Evolutionary conservation across 2,329 filamentous ascomycete genomes (phyloP), one percentile per base, ranked within the genome.

Genomic region (Aspergillus eucalypticola): DNA sequence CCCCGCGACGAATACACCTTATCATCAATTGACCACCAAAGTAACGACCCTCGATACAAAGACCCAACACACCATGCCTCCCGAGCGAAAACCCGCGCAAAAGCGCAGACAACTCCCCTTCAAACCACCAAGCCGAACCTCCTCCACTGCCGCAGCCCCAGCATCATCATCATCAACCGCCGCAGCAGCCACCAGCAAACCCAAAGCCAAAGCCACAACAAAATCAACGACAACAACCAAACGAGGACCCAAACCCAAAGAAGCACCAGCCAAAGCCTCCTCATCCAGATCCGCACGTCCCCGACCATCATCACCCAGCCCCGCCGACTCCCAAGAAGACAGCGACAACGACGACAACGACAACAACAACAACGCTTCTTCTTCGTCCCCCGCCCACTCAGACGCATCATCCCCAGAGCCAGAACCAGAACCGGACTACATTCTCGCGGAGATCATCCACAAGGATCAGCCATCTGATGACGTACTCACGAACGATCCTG

Each of bases 361-460:
- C 35, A 60, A 53, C 4, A 29, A 13, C 35, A 19, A 25, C 54
- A 64, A 58, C 44, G 60, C 58, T 19, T 27, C 25, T 8, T 27
- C 27, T 29, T 11, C 27, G 3, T 48, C 56, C 29, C 56, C 58
- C 46, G 54, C 59, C 1, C 60, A 53, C 38, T 59, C 55, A 13
- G 32, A 35, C 32, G 61, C n/a, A 56, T 56, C 25, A 8, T 65
- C 61, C 46, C 62, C 63, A 15, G 68, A 61, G 10, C 66, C 69
- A 11, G 49, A 52, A 15, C 23, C 73, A 51, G 79, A 80, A 67
- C 78, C 79, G n/a, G 77, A 81, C 39, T 81, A 74, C 51, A 80
- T 81, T 15, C 78, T 81, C 35, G 79, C 79, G 1, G 79, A 81
- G 61, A 78, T 81, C 29, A 75, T 68, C 2, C 39, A 72, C 66